phyloP scores from a whole-genome alignment of 129 eudicot genomes.

The Heracleum sosnowskyi region DNA sequence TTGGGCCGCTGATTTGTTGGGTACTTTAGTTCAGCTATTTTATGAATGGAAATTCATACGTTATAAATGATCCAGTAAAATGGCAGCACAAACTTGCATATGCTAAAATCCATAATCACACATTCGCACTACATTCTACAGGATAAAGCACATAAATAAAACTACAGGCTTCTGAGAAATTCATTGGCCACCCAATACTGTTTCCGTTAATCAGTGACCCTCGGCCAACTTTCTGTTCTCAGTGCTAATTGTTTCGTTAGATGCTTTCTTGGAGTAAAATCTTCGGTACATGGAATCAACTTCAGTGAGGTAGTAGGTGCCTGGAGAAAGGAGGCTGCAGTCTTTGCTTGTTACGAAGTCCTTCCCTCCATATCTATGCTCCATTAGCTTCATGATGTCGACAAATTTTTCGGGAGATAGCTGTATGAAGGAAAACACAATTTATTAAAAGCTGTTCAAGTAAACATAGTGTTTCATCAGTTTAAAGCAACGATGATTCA shows the following conservation, averaged over 20 bases:
- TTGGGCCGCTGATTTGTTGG: too few species aligned
- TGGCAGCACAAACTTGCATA: not conserved
- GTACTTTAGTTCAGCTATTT: too few species aligned
- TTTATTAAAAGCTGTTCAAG: not conserved
- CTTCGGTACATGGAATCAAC: conserved; percentile 86
- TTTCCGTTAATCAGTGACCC: conserved; percentile 45
- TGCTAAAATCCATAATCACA: not conserved
- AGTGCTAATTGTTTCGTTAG: conserved; percentile 6
- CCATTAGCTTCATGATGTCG: conserved; percentile 79
- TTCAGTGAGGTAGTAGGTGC: conserved; percentile 83
- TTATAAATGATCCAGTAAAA: not conserved
- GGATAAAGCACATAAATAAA: not conserved
- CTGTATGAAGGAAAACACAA: conserved; percentile 23
- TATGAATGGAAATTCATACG: too few species aligned
- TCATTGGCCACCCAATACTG: conserved; percentile 7
- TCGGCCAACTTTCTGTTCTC: conserved; percentile 38
- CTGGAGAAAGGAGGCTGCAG: conserved; percentile 76
- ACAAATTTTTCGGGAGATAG: conserved; percentile 74
- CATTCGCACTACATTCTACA: not conserved
- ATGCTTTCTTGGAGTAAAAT: conserved; percentile 64
- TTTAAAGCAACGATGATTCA: not conserved
- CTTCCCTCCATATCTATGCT: conserved; percentile 91
- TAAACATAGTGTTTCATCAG: not conserved
- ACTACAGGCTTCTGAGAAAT: conserved; percentile 9
- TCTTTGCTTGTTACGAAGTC: conserved; percentile 91